Base-by-base conservation (phyloP, 148 eudicot genomes). In the Fallopia convolvulus region DNA sequence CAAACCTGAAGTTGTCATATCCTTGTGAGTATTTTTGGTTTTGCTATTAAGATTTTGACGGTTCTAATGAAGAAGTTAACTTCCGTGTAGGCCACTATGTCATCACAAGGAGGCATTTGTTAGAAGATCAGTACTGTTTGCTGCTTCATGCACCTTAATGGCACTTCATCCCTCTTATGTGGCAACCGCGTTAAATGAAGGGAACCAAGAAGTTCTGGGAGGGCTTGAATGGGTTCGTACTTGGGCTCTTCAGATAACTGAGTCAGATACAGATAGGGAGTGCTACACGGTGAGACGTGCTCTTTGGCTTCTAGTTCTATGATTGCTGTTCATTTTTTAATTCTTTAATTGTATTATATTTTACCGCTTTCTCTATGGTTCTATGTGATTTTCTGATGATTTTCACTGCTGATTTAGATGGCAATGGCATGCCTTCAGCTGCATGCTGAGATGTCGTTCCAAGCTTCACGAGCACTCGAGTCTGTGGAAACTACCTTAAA, bases 141-240 rank as follows among this genome's bases (percentile, higher is more conserved):
- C 97, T 40, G 96, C 93, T 68, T 90, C 99, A 23, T 92, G 94
- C 86, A 82, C 83, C 79, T 74, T 94, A 61, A 63, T 86, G 66
- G 91, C 96, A 50, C 96, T 94, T 82, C 96, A 94, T 82, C 99
- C 99, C 15, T 87, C 99, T 42, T 88, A 81, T 82, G 91, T 94
- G 66, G 99, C 94, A 75, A 87, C 97, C 70, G 93, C 94, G 8
- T 77, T 94, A 81, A 56, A 79, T 2, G 96, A 90, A 83, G 91
- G 92, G 30, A 90, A 88, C 78, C 75, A 76, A 49, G 99, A 88
- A 76, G 70, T 94, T 48, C 86, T 90, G 18, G 81, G 85, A 87
- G 96, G 93, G 63, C 99, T 94, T 47, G 99, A 94, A 74, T 94
- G 99, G 99, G 71, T 94, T 60, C 97, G 96, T 32, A 85, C 88